A percentile compares a stretch with the other conserved stretches of the same genome.
Evolutionary conservation across 2,329 filamentous ascomycete genomes (phyloP).

Genomic region (Fonsecaea nubica): DNA sequence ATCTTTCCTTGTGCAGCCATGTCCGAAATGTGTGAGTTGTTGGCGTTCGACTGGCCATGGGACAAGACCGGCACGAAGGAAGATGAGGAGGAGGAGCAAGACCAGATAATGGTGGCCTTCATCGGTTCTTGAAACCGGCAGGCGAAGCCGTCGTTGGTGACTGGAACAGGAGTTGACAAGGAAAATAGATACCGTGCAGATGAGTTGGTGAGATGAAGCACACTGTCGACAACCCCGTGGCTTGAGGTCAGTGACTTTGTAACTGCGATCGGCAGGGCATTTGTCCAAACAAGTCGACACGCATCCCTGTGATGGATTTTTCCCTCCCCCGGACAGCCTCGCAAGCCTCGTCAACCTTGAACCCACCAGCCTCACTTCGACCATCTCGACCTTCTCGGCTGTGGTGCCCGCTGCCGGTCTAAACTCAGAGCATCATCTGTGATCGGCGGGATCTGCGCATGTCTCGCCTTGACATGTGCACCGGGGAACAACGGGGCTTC

Average conservation of each 20-base stretch:
- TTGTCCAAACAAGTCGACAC: background rate
- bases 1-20: background rate
- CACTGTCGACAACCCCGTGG: background rate
- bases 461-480: slow-evolving; percentile 20
- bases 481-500: slow-evolving; percentile 4
- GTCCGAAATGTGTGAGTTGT: background rate
- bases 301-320: background rate
- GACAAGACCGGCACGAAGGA: background rate
- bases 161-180: slow-evolving; percentile 6
- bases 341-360: background rate
- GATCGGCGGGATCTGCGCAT: slow-evolving; percentile 23
- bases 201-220: background rate
- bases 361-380: slow-evolving; percentile 12
- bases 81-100: too few species aligned
- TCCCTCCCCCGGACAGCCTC: slow-evolving; percentile 1
- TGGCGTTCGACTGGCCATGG: background rate
- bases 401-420: background rate
- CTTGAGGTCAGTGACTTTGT: background rate
- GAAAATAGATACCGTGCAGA: background rate
- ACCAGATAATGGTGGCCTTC: background rate
- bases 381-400: slow-evolving; percentile 1
- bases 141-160: slow-evolving; percentile 6
- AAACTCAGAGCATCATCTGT: background rate
- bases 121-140: slow-evolving; percentile 17
- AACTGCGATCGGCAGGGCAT: slow-evolving; percentile 15